Conservation (phyloP, 345 rosid genomes). For the Lumnitzera racemosa region DNA sequence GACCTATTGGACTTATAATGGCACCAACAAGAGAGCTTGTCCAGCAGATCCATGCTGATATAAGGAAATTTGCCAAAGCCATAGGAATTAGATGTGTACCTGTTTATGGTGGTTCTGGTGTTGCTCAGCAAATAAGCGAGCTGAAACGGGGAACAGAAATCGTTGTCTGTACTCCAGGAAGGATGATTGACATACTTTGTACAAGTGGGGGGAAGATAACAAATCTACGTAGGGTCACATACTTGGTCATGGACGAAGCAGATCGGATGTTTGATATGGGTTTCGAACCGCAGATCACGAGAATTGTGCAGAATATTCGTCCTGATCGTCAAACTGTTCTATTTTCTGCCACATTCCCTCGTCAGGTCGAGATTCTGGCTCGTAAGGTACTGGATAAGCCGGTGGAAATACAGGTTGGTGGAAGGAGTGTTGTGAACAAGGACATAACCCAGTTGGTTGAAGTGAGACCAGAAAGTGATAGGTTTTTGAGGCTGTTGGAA, state of each 20-base stretch:
- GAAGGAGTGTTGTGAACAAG: constrained; percentile 96
- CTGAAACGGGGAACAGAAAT: constrained; percentile 90
- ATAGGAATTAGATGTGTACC: constrained; percentile 82
- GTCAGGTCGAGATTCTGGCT: constrained; percentile 92
- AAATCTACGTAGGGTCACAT: constrained; percentile 79
- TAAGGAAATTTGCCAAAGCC: constrained; percentile 68
- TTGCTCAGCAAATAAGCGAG: constrained; percentile 97
- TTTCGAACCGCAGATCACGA: constrained; percentile 88
- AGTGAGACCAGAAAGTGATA: constrained; percentile 84
- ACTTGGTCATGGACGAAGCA: constrained; percentile 94
- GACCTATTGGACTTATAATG: constrained; percentile 93
- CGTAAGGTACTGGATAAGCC: constrained; percentile 83
- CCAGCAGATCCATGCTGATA: constrained; percentile 93
- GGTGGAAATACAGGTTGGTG: constrained; percentile 88
- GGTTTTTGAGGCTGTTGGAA: constrained; percentile 79
- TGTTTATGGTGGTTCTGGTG: constrained; percentile 97
- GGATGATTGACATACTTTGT: constrained; percentile 96
- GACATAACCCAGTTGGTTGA: constrained; percentile 88
- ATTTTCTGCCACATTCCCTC: constrained; percentile 95
- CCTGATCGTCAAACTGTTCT: constrained; percentile 94
- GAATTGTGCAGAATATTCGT: constrained; percentile 89
- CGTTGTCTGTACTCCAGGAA: constrained; percentile 96
- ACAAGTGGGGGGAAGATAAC: constrained; percentile 91
- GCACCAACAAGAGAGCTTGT: constrained; percentile 99
- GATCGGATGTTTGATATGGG: constrained; percentile 99